Evolutionary conservation across 2,329 filamentous ascomycete genomes (phyloP), one percentile per base, ranked within the genome.

Genomic region (Ophiocordyceps camponoti-rufipedis): DNA sequence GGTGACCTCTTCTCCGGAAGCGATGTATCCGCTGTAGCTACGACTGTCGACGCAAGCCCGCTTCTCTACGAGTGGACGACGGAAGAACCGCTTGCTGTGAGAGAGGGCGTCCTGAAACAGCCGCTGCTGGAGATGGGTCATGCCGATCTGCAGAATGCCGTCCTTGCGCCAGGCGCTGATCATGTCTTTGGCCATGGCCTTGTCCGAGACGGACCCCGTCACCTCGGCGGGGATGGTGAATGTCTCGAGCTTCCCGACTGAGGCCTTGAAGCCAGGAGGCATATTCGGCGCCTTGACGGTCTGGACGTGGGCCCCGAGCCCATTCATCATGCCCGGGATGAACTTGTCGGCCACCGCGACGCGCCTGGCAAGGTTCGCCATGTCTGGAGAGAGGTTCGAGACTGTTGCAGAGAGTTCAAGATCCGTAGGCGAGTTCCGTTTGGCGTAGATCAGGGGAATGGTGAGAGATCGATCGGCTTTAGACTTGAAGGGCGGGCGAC

Each of bases 21-120:
- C 69, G 43, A 71, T 64, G 50, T 71, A 71, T 3, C 69, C 69
- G 0, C 67, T 53, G 43, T 68, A 71, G 49, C 64, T 70, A 48
- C 62, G 58, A 13, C 56, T 56, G 49, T 72, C 65, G 7, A 71
- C 56, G 40, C 66, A 69, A 1, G 57, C 55, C 2, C 58, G 57
- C 47, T 72, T 72, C 45, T 64, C 54, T 2, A 48, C 47, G 41
- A 56, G 56, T 0, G 60, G 53, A 14, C 56, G 58, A 8, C 43
- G 35, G 48, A 70, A 70, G 55, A 69, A 70, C 6, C 52, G 48
- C 44, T 56, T 55, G 52, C 62, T 67, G 5, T 60, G 58, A 0
- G 51, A 48, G 23, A 60, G 58, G 29, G 67, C 67, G 8, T 55
- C 53, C 11, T 59, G 48, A 48, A 64, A 66, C 9, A 63, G 51